phyloP scores from a whole-genome alignment of 164 flowering plant genomes.

The Liriodendron chinense region DNA sequence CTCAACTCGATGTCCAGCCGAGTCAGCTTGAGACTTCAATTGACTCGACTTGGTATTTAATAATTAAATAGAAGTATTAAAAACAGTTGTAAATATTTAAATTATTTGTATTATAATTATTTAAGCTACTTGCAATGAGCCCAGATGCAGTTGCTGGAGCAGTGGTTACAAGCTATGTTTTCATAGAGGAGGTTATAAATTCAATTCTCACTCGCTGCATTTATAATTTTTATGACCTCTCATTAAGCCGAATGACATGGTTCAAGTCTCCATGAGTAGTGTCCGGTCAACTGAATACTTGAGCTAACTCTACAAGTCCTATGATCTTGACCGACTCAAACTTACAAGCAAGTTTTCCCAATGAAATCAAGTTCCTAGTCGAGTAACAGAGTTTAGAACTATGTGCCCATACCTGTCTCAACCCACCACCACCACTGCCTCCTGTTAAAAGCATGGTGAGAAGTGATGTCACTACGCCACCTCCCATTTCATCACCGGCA shows the following conservation, averaged over 20 bases:
- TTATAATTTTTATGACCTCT: not conserved
- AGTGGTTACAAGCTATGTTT: not conserved
- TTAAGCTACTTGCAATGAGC: no score
- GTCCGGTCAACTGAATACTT: not conserved
- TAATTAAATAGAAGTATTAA: no score
- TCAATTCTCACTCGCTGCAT: not conserved
- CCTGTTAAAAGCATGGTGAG: conserved; percentile 69
- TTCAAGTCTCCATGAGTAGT: not conserved
- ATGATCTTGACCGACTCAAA: not conserved
- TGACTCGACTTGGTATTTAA: no score
- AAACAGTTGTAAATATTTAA: no score
- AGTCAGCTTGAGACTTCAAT: no score
- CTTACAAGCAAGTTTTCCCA: not conserved
- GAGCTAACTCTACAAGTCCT: not conserved
- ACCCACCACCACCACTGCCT: conserved; percentile 57
- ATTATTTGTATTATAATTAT: no score
- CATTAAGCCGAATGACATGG: not conserved
- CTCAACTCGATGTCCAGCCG: no score
- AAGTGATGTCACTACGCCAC: conserved; percentile 51
- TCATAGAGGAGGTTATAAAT: not conserved
- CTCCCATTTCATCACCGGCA: conserved; percentile 44
- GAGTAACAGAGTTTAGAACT: not conserved
- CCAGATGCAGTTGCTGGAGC: no score
- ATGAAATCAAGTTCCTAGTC: not conserved
- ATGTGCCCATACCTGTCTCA: conserved; percentile 55